Percentiles rank a stretch among this genome's conserved stretches.
phyloP scores from a whole-genome alignment of 169 alveolate genomes.

The Eimeria maxima region DNA sequence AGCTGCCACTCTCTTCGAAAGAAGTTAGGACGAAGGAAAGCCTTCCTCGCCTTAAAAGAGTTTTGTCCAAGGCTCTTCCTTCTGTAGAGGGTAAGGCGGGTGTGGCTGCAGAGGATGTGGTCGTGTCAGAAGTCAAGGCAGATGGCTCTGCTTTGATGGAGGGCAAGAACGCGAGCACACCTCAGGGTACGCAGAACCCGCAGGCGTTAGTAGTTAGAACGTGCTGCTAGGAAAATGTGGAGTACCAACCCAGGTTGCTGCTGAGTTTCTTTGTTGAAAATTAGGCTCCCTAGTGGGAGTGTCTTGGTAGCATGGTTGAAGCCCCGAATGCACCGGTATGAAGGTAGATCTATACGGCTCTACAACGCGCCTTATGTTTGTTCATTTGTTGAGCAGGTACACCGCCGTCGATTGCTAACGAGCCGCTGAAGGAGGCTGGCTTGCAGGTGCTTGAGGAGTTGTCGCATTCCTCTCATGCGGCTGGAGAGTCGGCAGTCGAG shows the following conservation, averaged over 20 bases:
- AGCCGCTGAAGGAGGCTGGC: conserved; percentile 3
- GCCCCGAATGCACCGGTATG: not conserved
- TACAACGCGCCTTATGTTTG: not conserved
- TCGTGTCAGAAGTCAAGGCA: not conserved
- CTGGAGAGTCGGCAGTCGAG: not conserved
- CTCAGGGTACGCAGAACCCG: too few species aligned
- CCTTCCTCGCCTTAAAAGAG: not conserved
- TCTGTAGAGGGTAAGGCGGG: not conserved
- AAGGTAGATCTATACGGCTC: not conserved
- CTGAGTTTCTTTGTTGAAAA: too few species aligned
- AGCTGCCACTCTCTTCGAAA: not conserved
- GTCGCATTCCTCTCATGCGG: not conserved
- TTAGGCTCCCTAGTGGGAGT: too few species aligned
- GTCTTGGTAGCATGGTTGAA: too few species aligned
- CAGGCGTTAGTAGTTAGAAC: too few species aligned
- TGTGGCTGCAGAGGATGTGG: not conserved
- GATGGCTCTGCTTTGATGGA: not conserved
- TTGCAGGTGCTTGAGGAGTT: not conserved
- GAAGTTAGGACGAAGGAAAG: not conserved
- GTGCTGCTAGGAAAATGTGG: too few species aligned
- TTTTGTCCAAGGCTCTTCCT: not conserved
- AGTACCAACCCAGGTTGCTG: too few species aligned
- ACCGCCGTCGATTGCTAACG: not conserved
- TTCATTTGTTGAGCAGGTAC: not conserved
- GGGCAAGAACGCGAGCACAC: not conserved